Percentiles rank a stretch among this genome's conserved stretches.
Conservation (phyloP, 2,329 filamentous ascomycete genomes). For the Botrytis cinerea region DNA sequence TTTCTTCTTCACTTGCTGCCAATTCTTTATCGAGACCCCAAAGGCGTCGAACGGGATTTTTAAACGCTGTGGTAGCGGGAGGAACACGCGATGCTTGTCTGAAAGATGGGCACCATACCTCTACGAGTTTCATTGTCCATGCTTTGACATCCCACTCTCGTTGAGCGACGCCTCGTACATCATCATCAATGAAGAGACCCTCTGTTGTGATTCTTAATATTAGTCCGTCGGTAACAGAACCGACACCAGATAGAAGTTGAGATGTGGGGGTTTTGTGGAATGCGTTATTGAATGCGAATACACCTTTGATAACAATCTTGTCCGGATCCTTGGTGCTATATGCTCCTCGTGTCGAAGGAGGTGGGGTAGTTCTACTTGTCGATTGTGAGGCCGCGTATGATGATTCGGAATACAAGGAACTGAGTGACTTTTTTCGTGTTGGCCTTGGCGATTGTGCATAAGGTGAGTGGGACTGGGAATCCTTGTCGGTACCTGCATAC, state of each 20-base stretch:
- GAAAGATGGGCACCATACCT: conserved; percentile 78
- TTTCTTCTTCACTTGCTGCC: conserved; percentile 58
- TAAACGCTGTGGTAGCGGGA: conserved; percentile 32
- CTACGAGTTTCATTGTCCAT: conserved; percentile 91
- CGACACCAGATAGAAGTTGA: conserved; percentile 81
- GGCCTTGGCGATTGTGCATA: conserved; percentile 67
- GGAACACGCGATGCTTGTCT: conserved; percentile 46
- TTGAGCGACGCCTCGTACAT: conserved; percentile 86
- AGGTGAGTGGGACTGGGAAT: conserved; percentile 70
- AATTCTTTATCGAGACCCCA: conserved; percentile 46
- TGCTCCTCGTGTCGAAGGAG: conserved; percentile 72
- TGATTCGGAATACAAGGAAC: conserved; percentile 76
- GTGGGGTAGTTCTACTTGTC: conserved; percentile 80
- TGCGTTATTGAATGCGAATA: conserved; percentile 89
- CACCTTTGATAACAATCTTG: conserved; percentile 93
- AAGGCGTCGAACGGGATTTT: conserved; percentile 39
- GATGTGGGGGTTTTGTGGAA: conserved; percentile 88
- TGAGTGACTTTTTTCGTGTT: conserved; percentile 60
- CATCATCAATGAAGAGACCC: conserved; percentile 95
- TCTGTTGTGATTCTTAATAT: conserved; percentile 91
- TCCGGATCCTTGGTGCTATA: conserved; percentile 89
- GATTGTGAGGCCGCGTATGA: conserved; percentile 85
- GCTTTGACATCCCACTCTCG: conserved; percentile 98
- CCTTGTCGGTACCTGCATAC: conserved; percentile 61
- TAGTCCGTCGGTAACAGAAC: conserved; percentile 85